Evolutionary conservation across 1,284 basidiomycete genomes (phyloP), one percentile per base, ranked within the genome.

Genomic region (Dichomitus squalens): DNA sequence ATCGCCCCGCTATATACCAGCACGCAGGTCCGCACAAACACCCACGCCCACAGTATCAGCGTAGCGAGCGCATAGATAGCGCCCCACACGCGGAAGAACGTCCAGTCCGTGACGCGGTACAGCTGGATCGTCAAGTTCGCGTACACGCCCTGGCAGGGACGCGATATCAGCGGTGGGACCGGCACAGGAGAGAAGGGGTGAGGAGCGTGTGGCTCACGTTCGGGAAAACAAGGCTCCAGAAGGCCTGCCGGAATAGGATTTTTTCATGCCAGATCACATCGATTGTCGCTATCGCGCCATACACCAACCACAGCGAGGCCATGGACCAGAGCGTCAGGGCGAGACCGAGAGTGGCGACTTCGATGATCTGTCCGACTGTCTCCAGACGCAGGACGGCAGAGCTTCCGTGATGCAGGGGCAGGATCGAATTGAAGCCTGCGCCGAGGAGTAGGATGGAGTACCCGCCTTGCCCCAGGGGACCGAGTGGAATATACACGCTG

Each of bases 361-460:
- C 72, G 44, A 82, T 61, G 29, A 72, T 71, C 44, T 76, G 16
- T 67, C 66, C 8, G 58, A 57, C 20, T 55, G 40, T 34, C 27
- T 58, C 56, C 55, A 70, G 62, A 5, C 71, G 69, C 65, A 76
- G 69, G 52, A 65, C 58, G 33, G 70, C 57, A 34, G 64, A 65
- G 33, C 55, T 36, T 31, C 68, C 52, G 44, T 65, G 49, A 3
- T 70, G 60, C 47, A 74, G 58, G 0, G 80, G 80, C 1, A 83
- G 71, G 4, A 82, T 64, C 9, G 68, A 51, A 2, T 73, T 71
- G 35, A 81, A 72, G 43, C 75, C 73, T 16, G 73, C 68, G 20
- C 83, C 82, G 34, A 86, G 74, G 6, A 81, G 64, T 4, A 88
- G 72, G 41, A 88, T 71, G 0, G 81, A 81, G 69, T 81, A 89